phyloP scores from a whole-genome alignment of 169 alveolate genomes.

The Eimeria necatrix region DNA sequence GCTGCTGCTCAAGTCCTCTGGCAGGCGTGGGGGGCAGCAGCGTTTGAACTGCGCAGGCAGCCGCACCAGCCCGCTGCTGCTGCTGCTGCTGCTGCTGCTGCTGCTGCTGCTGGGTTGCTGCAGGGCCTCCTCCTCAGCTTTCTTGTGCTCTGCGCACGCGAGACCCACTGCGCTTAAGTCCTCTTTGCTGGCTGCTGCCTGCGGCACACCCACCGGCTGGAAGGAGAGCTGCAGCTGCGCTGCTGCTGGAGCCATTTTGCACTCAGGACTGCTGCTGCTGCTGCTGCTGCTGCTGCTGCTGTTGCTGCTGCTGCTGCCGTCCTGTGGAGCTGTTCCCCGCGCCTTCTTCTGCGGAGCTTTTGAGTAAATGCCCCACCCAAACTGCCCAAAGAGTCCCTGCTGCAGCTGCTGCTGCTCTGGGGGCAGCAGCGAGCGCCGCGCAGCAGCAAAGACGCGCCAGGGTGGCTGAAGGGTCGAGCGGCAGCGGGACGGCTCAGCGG shows the following conservation, averaged over 20 bases:
- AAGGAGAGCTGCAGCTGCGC: slow-evolving; percentile 21
- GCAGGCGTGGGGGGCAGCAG: background rate
- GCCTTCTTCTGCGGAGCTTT: slow-evolving; percentile 21
- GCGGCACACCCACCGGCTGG: slow-evolving; percentile 26
- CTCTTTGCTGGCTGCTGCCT: background rate
- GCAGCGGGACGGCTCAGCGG: background rate
- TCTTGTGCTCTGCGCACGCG: too few relatives aligned
- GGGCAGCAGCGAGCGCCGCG: background rate
- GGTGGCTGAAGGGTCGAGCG: background rate
- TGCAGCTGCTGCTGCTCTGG: slow-evolving; percentile 55
- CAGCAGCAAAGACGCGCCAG: background rate
- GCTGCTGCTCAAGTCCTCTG: slow-evolving; percentile 1
- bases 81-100: slow-evolving; percentile 35
- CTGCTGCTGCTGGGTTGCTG: background rate
- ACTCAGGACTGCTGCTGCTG: background rate
- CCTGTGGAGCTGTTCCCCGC: background rate
- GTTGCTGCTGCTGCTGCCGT: background rate
- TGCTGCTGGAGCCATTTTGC: background rate
- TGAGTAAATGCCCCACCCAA: slow-evolving; percentile 31
- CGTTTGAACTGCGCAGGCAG: background rate
- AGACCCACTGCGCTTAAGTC: background rate
- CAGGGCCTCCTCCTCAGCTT: too few relatives aligned
- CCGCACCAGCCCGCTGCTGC: slow-evolving; percentile 32
- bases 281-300: slow-evolving; percentile 34
- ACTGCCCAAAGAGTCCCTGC: slow-evolving; percentile 22